A percentile compares a stretch with the other conserved stretches of the same genome.
Conservation (phyloP, 805 yeast genomes). For the Nakazawaea laoshanensis region DNA sequence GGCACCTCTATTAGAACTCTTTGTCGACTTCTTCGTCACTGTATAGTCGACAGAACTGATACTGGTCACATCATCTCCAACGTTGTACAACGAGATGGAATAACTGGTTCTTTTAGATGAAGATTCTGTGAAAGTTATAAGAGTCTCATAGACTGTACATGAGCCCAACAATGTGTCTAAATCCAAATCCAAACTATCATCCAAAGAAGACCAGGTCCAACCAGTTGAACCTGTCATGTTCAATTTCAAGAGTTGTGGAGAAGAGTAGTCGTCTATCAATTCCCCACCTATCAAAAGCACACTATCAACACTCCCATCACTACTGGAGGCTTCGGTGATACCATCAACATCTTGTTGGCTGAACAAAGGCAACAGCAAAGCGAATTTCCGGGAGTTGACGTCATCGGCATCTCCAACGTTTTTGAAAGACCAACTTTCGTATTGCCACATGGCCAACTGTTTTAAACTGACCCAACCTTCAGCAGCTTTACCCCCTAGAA, state of each 20-base stretch:
- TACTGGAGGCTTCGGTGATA: constrained; percentile 1
- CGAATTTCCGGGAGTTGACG: constrained; percentile 44
- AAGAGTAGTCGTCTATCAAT: constrained; percentile 25
- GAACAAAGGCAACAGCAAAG: constrained; percentile 51
- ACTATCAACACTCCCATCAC: constrained; percentile 22
- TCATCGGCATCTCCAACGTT: constrained; percentile 22
- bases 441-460: constrained; percentile 70
- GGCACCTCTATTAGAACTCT: constrained; percentile 16
- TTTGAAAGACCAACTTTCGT: constrained; percentile 59
- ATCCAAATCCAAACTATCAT: constrained; percentile 17
- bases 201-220: constrained; percentile 35
- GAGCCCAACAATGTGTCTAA: constrained; percentile 33
- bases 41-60: constrained; percentile 25
- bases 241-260: constrained; percentile 35
- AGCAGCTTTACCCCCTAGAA: constrained; percentile 59
- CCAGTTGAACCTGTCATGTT: constrained; percentile 22
- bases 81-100: constrained; percentile 28
- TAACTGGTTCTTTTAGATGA: constrained; percentile 19
- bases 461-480: constrained; percentile 66
- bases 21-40: constrained; percentile 8
- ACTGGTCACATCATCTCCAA: no score
- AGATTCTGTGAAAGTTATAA: constrained; percentile 27
- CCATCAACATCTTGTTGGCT: constrained; percentile 19
- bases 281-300: constrained; percentile 60
- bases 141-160: constrained; percentile 40